Conservation (phyloP, 306 rosid genomes). For the Lathyrus tuberosus region DNA sequence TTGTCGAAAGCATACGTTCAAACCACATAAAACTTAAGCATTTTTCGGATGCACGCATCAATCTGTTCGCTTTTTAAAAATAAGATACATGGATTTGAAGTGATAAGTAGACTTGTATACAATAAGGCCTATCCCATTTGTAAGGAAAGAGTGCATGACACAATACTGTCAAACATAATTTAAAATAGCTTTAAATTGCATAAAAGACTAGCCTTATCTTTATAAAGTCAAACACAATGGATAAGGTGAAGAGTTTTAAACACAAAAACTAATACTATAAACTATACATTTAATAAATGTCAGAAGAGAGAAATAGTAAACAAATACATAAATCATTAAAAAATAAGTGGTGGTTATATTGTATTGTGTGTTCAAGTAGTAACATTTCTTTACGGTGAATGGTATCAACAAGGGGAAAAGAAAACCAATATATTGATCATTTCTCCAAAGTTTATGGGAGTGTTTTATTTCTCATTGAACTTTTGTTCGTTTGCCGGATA, state of each 20-base stretch:
- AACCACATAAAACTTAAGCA: too few species aligned
- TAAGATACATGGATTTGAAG: background rate
- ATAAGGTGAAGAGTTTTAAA: too few species aligned
- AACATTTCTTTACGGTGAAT: too few species aligned
- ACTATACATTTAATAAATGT: too few species aligned
- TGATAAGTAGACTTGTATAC: background rate
- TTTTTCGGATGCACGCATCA: too few species aligned
- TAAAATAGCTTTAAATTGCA: background rate
- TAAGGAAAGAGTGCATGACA: background rate
- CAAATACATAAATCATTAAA: too few species aligned
- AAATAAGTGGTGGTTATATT: too few species aligned
- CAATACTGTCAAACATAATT: background rate
- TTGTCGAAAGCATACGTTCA: too few species aligned
- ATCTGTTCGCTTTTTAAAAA: too few species aligned
- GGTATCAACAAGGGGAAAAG: background rate
- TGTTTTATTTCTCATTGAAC: background rate
- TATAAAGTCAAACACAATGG: background rate
- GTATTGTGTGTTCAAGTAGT: too few species aligned
- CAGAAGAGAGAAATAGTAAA: too few species aligned
- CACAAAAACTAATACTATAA: too few species aligned
- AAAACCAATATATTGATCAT: background rate
- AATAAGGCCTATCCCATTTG: background rate
- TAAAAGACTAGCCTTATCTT: background rate
- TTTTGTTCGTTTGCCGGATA: constrained; percentile 4
- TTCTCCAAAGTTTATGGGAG: background rate